Evolutionary conservation across 495 filamentous ascomycete species (phyloP), one percentile per base, ranked within the genome.

Genomic region (Aspergillus egyptiacus): DNA sequence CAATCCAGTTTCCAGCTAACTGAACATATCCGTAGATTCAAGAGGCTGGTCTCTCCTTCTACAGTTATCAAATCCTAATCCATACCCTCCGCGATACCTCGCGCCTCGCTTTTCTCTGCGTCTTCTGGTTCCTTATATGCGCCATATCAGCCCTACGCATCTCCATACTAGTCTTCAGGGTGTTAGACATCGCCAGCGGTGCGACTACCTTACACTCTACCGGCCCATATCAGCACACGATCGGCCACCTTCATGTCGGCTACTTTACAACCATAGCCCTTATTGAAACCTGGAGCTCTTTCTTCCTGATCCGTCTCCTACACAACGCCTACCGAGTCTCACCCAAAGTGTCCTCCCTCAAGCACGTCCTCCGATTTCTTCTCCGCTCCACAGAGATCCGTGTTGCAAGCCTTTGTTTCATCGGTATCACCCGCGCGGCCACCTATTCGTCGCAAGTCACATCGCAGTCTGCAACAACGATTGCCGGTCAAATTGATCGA

Each of bases 31-130:
- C 22, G 6, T 23, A 69, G 66, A 51, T 65, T 35, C 66, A 69
- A 59, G 66, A 69, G 58, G 64, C 58, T 1, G 66, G 66, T 2
- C 31, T 69, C 6, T 67, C 66, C 2, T 66, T 69, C 43, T 67
- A 67, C 54, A 67, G 64, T 48, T 69, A 69, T 35, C 43, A 61
- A 9, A 67, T 69, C 38, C 54, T 69, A 2, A 39, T 38, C 2
- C 62, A 62, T 24, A 54, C 66, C 38, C 61, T 69, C 6, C 49
- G 36, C 15, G 17, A 40, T 18, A 32, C 18, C 23, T 34, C 40
- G 11, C 60, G 60, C n/a, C 5, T 30, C 5, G 24, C 61, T 7
- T 69, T 66, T 41, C 33, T 56, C 30, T 11, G 17, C 45, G 2
- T 66, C 10, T 69, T 69, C 47, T 69, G 66, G 66, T 15, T 43